Evolutionary conservation across 2,329 filamentous ascomycete genomes (phyloP).

Genomic region (Pseudogymnoascus pannorum): DNA sequence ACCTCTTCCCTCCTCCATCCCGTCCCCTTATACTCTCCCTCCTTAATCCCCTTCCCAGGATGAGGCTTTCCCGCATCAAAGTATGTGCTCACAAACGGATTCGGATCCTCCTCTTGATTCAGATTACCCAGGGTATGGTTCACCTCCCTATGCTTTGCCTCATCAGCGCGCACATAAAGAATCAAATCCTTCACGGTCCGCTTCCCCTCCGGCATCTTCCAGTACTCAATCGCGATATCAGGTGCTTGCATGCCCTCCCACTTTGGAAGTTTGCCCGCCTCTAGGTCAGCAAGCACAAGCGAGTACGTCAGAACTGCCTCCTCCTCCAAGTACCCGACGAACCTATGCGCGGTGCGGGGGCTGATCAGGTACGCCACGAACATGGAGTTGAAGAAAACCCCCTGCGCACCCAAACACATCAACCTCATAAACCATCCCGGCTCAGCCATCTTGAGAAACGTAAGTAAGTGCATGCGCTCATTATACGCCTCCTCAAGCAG

Average conservation of each 20-base stretch:
- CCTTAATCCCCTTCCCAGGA: constrained; percentile 59
- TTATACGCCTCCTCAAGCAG: constrained; percentile 87
- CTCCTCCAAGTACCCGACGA: constrained; percentile 95
- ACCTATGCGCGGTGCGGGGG: constrained; percentile 83
- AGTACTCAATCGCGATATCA: constrained; percentile 85
- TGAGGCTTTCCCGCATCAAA: constrained; percentile 61
- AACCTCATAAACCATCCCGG: constrained; percentile 78
- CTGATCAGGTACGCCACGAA: constrained; percentile 84
- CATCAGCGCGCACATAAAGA: constrained; percentile 82
- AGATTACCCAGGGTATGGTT: constrained; percentile 93
- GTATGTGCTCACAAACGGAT: constrained; percentile 83
- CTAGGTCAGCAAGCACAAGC: constrained; percentile 77
- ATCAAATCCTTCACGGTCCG: constrained; percentile 80
- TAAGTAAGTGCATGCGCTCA: constrained; percentile 87
- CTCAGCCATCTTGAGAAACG: constrained; percentile 85
- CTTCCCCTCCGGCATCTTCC: constrained; percentile 82
- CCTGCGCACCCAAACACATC: constrained; percentile 87
- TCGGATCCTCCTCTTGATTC: constrained; percentile 77
- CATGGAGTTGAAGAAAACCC: constrained; percentile 92
- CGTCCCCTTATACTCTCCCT: constrained; percentile 48
- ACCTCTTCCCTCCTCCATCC: constrained; percentile 85
- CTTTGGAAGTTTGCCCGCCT: constrained; percentile 71
- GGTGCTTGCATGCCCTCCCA: constrained; percentile 77
- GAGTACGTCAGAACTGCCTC: constrained; percentile 96
- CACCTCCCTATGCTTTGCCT: constrained; percentile 85